Evolutionary conservation across 108 stramenopile genomes (phyloP).

Genomic region (Nitzschia sp.): DNA sequence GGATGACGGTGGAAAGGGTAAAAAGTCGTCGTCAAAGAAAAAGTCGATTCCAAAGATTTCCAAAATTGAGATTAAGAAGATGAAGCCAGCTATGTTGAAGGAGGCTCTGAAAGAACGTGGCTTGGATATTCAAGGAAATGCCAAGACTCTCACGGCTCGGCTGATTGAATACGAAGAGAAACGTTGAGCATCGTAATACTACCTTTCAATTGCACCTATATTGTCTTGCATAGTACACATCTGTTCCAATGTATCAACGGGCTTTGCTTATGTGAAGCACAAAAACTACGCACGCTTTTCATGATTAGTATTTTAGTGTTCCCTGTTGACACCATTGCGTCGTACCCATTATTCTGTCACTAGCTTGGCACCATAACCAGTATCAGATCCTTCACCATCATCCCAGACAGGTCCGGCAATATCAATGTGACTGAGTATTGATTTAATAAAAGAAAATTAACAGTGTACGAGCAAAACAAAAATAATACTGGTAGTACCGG

Average conservation of each 20-base stretch:
- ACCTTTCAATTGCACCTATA: too few species aligned
- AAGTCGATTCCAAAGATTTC: conserved; percentile 70
- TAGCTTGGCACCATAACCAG: conserved; percentile 92
- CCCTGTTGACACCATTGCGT: conserved; percentile 48
- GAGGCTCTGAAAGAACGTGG: conserved; percentile 83
- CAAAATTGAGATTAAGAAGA: conserved; percentile 85
- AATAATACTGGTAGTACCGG: too few species aligned
- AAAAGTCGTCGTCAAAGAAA: conserved; percentile 53
- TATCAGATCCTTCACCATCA: conserved; percentile 71
- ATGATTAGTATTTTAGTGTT: background rate
- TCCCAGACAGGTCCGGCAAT: conserved; percentile 96
- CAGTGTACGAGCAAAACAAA: too few species aligned
- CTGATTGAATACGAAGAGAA: conserved; percentile 73
- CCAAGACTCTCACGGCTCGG: conserved; percentile 65
- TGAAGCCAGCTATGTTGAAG: conserved; percentile 88
- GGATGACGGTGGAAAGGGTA: conserved; percentile 54
- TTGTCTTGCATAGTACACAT: too few species aligned
- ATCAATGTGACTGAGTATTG: conserved; percentile 73
- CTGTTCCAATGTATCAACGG: background rate
- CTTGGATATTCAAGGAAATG: conserved; percentile 84
- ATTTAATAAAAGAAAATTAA: too few species aligned
- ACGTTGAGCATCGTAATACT: conserved; percentile 41
- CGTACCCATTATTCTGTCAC: conserved; percentile 89
- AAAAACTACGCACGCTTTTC: background rate
- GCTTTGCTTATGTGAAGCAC: background rate